phyloP scores from a whole-genome alignment of 768 basidiomycete genomes.

The Asterophora parasitica region DNA sequence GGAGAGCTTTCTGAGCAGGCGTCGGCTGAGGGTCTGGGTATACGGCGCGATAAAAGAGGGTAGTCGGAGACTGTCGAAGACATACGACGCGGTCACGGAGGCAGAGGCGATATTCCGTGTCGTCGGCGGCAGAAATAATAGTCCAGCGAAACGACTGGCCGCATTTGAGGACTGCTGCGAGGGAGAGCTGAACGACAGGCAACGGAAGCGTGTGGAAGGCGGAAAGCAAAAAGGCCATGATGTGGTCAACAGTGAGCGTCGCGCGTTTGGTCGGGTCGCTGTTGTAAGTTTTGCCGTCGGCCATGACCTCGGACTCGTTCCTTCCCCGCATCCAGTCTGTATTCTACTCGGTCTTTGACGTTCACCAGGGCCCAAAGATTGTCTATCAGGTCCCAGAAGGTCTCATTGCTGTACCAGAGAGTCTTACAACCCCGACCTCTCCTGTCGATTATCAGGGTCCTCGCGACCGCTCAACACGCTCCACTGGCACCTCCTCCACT shows the following conservation, averaged over 20 bases:
- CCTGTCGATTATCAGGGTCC: conserved; percentile 16
- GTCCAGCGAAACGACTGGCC: conserved; percentile 89
- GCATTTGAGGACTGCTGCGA: conserved; percentile 72
- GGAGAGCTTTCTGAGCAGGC: conserved; percentile 27
- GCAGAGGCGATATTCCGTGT: conserved; percentile 70
- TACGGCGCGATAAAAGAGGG: conserved; percentile 66
- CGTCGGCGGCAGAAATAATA: conserved; percentile 36
- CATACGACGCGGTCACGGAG: conserved; percentile 81
- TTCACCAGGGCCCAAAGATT: conserved; percentile 79
- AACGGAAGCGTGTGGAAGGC: conserved; percentile 60
- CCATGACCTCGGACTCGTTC: conserved; percentile 54
- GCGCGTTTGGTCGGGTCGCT: too few relatives aligned
- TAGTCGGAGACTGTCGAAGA: conserved; percentile 65
- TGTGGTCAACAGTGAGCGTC: neutral
- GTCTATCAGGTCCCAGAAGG: conserved; percentile 94
- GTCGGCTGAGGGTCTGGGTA: conserved; percentile 47
- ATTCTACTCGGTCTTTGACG: conserved; percentile 93
- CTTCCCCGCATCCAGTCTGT: conserved; percentile 79
- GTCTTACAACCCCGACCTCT: conserved; percentile 34
- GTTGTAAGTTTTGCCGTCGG: conserved; percentile 10
- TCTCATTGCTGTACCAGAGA: conserved; percentile 51
- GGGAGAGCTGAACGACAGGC: conserved; percentile 64
- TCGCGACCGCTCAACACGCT: conserved; percentile 38
- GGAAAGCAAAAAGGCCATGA: conserved; percentile 21
- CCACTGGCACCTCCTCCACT: conserved; percentile 35